Evolutionary conservation across 2,329 filamentous ascomycete species (phyloP).

Genomic region (Trichoderma citrinoviride): DNA sequence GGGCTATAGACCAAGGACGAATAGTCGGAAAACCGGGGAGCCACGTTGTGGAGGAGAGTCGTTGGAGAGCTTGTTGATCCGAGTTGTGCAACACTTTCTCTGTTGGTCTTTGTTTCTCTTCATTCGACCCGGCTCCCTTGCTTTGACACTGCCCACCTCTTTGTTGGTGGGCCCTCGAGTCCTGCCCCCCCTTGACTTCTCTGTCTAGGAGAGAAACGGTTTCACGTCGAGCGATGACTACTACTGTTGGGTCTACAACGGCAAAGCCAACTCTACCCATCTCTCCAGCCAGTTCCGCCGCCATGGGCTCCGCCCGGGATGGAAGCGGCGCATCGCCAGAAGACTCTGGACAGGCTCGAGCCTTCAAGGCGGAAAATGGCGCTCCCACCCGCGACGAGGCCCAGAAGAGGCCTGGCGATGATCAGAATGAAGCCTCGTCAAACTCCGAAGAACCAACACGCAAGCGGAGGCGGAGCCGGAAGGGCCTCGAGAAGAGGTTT

Average conservation of each 20-base stretch:
- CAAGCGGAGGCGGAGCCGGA: constrained; percentile 69
- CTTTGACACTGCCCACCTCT: not conserved
- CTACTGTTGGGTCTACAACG: not conserved
- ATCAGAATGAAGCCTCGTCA: constrained; percentile 19
- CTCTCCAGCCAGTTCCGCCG: constrained; percentile 19
- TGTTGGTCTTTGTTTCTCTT: not conserved
- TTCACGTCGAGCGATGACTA: constrained; percentile 16
- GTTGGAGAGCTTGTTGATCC: not conserved
- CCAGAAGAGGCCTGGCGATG: constrained; percentile 1
- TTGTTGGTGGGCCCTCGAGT: not conserved
- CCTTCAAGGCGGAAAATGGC: constrained; percentile 9
- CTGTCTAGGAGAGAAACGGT: not conserved
- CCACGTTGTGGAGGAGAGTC: not conserved
- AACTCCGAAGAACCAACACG: constrained; percentile 22
- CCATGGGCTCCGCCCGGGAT: constrained; percentile 20
- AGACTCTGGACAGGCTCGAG: not conserved
- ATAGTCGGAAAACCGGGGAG: not conserved
- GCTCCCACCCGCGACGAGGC: not conserved
- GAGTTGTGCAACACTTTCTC: not conserved
- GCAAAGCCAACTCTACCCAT: constrained; percentile 19
- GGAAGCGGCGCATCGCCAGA: constrained; percentile 12
- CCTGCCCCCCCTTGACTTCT: not conserved
- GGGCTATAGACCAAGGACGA: not conserved
- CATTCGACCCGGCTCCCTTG: not conserved
- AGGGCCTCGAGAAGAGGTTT: constrained; percentile 77